A percentile compares a stretch with the other conserved stretches of the same genome.
Evolutionary conservation across 2,329 filamentous ascomycete genomes (phyloP).

Genomic region (Pseudonectria buxi): DNA sequence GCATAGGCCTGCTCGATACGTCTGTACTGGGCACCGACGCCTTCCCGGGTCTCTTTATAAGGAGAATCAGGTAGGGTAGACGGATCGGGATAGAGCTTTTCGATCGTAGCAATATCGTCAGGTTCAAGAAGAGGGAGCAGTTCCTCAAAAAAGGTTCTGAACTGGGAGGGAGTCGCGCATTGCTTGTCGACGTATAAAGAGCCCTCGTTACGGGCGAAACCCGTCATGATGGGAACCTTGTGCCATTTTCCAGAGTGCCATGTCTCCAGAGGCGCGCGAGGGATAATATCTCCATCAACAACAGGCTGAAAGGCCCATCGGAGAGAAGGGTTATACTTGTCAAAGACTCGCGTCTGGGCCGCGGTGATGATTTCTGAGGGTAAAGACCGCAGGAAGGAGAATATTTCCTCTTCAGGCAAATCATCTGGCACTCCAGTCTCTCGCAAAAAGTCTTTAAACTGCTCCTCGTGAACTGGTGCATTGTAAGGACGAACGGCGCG

Average conservation of each 20-base stretch:
- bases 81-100: conserved; percentile 56
- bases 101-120: conserved; percentile 46
- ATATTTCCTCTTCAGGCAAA: conserved; percentile 24
- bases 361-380: conserved; percentile 25
- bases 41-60: conserved; percentile 32
- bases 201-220: conserved; percentile 65
- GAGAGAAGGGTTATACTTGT: conserved; percentile 37
- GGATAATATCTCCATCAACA: conserved; percentile 54
- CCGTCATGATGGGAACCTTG: conserved; percentile 49
- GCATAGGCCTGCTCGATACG: conserved; percentile 48
- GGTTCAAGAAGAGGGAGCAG: conserved; percentile 51
- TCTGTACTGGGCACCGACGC: conserved; percentile 45
- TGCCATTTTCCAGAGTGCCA: conserved; percentile 36
- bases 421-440: conserved; percentile 10
- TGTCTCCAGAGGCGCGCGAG: conserved; percentile 48
- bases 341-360: conserved; percentile 36
- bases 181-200: conserved; percentile 53
- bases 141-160: conserved; percentile 51
- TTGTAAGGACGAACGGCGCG: conserved; percentile 49
- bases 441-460: conserved; percentile 35
- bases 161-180: conserved; percentile 42
- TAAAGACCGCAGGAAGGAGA: conserved; percentile 42
- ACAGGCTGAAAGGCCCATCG: conserved; percentile 62
- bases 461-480: conserved; percentile 49
- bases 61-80: conserved; percentile 21